Base-by-base conservation (phyloP, 371 early-diverging fungal genomes). In the Mucor irregularis region DNA sequence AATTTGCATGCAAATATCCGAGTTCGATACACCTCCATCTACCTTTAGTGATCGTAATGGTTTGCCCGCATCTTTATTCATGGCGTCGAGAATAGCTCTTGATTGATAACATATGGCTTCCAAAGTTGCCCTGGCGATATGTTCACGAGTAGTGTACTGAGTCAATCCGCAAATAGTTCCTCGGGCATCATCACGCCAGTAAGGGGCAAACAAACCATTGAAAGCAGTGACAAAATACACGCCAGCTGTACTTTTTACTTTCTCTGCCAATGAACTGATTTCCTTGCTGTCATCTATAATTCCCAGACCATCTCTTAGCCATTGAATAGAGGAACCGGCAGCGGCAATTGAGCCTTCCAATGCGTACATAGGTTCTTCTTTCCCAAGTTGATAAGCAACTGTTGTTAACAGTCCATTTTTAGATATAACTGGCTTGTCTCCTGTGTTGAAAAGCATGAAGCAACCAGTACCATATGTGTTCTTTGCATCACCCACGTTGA, bases 211-310 rank as follows among this genome's bases (percentile, higher is more conserved):
- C 21, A 96, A 82, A 0, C 98, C 97, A 22, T 87, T 83, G 66
- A 96, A 95, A 0, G 98, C 96, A 0, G 97, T 93, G 39, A 97
- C 95, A 81, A 96, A 98, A 72, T 94, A 92, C n/a, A 95, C 93
- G 28, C 93, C 96, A 22, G 88, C 93, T 21, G 87, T 93, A 58
- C 91, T 86, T n/a, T 75, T 58, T 5, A 91, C 93, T 17, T 65
- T 56, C 14, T 52, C 11, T 6, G 78, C 74, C 19, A 77, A 31
- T n/a, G 34, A 49, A 46, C 81, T 87, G 47, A 97, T 79, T 56
- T 98, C 91, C 17, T 68, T 49, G 0, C 91, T 80, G 1, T 77
- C 69, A 14, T 74, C 48, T 45, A 96, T 92, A 28, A 98, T 63
- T 1, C 90, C 84, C 60, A 98, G 54, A 58, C 89, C 91, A 62